Percentiles rank a stretch among this genome's conserved stretches.
These are phyloP conservation scores for Myxozyma udenii DNA, from an alignment of 805 yeast species.

Conservation along the genomic window DNA sequence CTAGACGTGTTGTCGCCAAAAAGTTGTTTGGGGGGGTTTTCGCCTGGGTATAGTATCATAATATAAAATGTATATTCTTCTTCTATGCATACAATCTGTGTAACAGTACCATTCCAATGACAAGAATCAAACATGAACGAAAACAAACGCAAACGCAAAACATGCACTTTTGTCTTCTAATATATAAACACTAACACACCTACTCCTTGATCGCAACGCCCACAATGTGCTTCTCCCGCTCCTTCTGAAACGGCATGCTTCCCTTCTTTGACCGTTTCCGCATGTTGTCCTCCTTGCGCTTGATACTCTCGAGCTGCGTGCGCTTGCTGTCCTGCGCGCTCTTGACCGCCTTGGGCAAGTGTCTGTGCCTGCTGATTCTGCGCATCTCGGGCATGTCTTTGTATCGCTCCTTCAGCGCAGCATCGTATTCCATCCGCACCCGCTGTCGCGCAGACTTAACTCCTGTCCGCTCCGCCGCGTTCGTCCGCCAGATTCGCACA, in stretches of 20 bases:
- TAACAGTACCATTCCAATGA: not conserved
- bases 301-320: conserved; percentile 66
- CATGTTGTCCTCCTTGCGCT: conserved; percentile 78
- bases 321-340: conserved; percentile 84
- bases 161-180: not conserved
- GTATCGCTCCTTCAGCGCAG: conserved; percentile 85
- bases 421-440: conserved; percentile 82
- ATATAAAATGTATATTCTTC: too few species aligned
- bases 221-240: conserved; percentile 82
- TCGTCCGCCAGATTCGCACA: conserved; percentile 87
- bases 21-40: too few species aligned
- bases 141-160: not conserved
- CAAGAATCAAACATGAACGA: not conserved
- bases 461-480: conserved; percentile 78
- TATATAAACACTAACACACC: not conserved
- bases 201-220: conserved; percentile 59
- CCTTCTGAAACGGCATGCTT: conserved; percentile 48
- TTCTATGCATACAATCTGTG: too few species aligned
- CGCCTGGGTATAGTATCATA: too few species aligned
- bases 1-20: too few species aligned
- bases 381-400: conserved; percentile 95
- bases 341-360: conserved; percentile 81
- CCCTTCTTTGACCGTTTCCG: conserved; percentile 67
- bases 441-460: conserved; percentile 78
- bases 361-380: conserved; percentile 88